Conservation (phyloP, 1,139 yeast species). For the Candida sp. region DNA sequence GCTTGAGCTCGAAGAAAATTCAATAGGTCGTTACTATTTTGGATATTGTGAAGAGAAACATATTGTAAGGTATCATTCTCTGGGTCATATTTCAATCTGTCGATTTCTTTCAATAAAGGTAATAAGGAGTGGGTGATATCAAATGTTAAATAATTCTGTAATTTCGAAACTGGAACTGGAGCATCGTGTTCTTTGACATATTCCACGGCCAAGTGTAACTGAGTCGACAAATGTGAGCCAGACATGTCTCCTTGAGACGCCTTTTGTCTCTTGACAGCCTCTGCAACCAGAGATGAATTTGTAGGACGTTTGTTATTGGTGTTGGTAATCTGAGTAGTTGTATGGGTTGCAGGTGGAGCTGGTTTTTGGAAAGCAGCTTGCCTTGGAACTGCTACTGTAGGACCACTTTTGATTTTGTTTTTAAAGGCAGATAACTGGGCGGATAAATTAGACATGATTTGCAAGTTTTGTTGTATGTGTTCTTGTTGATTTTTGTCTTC, state of each 20-base stretch:
- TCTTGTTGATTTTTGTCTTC: not conserved
- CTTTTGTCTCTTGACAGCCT: slow-evolving; percentile 37
- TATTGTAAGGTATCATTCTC: slow-evolving; percentile 70
- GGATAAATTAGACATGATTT: slow-evolving; percentile 40
- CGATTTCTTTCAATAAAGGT: slow-evolving; percentile 70
- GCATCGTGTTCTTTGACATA: slow-evolving; percentile 67
- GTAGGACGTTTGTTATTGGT: slow-evolving; percentile 12
- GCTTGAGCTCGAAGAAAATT: slow-evolving; percentile 75
- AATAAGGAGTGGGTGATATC: slow-evolving; percentile 51
- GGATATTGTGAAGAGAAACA: slow-evolving; percentile 84
- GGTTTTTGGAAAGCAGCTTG: slow-evolving; percentile 14
- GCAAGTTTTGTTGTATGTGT: not conserved
- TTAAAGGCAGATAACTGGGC: slow-evolving; percentile 49
- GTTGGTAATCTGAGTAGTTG: slow-evolving; percentile 1
- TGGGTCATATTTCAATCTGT: slow-evolving; percentile 66
- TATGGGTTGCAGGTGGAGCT: not conserved
- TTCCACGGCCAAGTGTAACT: slow-evolving; percentile 84
- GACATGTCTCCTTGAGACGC: slow-evolving; percentile 25
- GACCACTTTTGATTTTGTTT: slow-evolving; percentile 46
- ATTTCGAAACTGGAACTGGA: slow-evolving; percentile 61
- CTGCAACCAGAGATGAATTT: slow-evolving; percentile 23
- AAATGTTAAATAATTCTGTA: slow-evolving; percentile 56
- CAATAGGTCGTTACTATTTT: slow-evolving; percentile 73
- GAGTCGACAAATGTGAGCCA: slow-evolving; percentile 73
- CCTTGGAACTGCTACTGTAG: slow-evolving; percentile 36